These are phyloP conservation scores for Psilocybe azurescens DNA, from an alignment of 768 basidiomycete species.

Conservation along the genomic window DNA sequence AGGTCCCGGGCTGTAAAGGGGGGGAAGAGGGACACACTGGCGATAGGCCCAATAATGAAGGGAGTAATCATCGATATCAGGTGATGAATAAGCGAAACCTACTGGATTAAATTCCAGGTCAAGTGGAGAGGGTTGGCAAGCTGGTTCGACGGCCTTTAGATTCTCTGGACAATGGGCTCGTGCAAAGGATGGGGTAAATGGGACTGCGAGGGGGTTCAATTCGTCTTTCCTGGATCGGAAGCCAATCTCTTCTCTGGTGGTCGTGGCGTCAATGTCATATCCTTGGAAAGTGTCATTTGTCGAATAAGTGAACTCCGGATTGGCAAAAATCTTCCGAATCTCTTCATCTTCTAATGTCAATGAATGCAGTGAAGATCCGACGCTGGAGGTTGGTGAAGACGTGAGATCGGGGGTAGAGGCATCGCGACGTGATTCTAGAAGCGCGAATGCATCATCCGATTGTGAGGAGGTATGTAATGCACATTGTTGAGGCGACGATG, in stretches of 20 bases:
- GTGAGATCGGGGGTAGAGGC: slow-evolving; percentile 18
- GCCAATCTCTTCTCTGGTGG: not conserved
- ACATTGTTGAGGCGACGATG: not conserved
- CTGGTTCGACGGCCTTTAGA: not conserved
- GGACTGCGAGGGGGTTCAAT: slow-evolving; percentile 19
- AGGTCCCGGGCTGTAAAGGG: slow-evolving; percentile 8
- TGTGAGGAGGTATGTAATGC: not conserved
- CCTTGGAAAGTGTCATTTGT: not conserved
- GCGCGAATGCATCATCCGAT: not conserved
- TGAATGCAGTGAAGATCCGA: slow-evolving; percentile 16
- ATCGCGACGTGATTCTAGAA: not conserved
- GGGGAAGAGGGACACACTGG: slow-evolving; percentile 7
- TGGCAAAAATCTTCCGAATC: slow-evolving; percentile 22
- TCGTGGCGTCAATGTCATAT: not conserved
- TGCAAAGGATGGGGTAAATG: slow-evolving; percentile 19
- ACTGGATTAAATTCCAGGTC: slow-evolving; percentile 6
- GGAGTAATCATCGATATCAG: not conserved
- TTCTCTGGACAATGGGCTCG: not conserved
- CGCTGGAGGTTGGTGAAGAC: slow-evolving; percentile 18
- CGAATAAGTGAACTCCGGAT: not conserved
- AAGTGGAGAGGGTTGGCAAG: slow-evolving; percentile 7
- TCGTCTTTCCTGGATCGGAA: slow-evolving; percentile 9
- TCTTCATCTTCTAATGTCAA: slow-evolving; percentile 23
- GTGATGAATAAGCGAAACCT: not conserved
- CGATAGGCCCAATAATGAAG: not conserved